Evolutionary conservation across 2,329 filamentous ascomycete species (phyloP), one percentile per base, ranked within the genome.

Genomic region (Arthrobotrys megalospora): DNA sequence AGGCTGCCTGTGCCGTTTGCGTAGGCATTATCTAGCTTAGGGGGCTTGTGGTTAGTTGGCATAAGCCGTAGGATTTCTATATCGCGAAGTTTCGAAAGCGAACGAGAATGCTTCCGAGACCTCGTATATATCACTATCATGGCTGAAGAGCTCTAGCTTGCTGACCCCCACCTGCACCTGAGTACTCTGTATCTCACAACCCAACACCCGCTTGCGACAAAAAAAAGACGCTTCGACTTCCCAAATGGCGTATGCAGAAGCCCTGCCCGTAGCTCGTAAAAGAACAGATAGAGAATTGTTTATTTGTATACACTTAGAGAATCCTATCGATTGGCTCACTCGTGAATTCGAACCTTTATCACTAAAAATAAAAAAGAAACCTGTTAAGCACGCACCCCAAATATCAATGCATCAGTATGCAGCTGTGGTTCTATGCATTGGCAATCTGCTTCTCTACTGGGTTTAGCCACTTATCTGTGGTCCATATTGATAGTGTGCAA

Each of bases 81-180:
- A 62, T 63, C 52, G 47, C 21, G 16, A 63, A 60, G 14, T 32
- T 24, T 24, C 32, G 43, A 43, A 60, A 60, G 36, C 55, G 55
- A 64, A 64, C 68, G 68, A 72, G 68, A 65, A 72, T 72, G 58
- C 68, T 72, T 65, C 68, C 68, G 68, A 72, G 55, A 48, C 24
- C 60, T 34, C 58, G 36, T 45, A 63, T 64, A 48, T 64, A 48
- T 64, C 41, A 48, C 60, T 21, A 60, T 60, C 53, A 24, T 16
- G 34, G 14, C 41, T 43, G 36, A 11, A 60, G 55, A 60, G 55
- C 55, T 43, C 55, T 60, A 60, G 36, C 14, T 60, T 36, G 8
- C 43, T 60, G 36, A 36, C 41, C 41, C 28, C 63, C 45, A 48
- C 32, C 21, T 66, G 32, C 52, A 21, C 1, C 45, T 66, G 3